phyloP scores from a whole-genome alignment of 2,329 filamentous ascomycete genomes.

The Stemphylium lycopersici region DNA sequence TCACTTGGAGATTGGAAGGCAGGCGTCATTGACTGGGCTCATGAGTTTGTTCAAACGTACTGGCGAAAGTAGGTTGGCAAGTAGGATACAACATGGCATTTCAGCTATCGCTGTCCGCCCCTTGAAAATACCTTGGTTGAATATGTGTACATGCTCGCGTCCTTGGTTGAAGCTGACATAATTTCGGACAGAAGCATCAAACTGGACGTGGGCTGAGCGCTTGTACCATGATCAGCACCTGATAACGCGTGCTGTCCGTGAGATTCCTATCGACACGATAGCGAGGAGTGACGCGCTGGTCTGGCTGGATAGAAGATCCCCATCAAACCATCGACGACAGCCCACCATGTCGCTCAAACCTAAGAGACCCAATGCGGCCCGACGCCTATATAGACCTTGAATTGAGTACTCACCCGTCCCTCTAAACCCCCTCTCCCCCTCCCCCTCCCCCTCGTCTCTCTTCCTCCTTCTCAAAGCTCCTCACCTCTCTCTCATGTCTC shows the following conservation, averaged over 20 bases:
- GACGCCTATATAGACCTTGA: conserved; percentile 1
- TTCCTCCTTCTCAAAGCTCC: conserved; percentile 20
- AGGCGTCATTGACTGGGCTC: conserved; percentile 91
- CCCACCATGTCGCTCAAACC: background rate
- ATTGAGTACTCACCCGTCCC: too few species aligned
- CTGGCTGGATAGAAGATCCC: too few species aligned
- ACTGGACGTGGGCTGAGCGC: too few species aligned
- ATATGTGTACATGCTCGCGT: too few species aligned
- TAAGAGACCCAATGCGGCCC: background rate
- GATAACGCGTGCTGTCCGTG: background rate
- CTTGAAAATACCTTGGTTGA: too few species aligned
- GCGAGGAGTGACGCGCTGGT: too few species aligned
- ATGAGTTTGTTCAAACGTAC: conserved; percentile 85
- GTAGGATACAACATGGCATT: background rate
- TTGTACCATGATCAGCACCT: background rate
- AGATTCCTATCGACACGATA: too few species aligned
- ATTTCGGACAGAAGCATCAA: too few species aligned
- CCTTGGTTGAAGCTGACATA: too few species aligned
- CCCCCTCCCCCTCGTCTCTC: too few species aligned
- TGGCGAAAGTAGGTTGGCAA: conserved; percentile 65
- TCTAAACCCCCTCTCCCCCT: conserved; percentile 5
- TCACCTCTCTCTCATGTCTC: conserved; percentile 40
- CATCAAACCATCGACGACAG: too few species aligned
- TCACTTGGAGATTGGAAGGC: conserved; percentile 82
- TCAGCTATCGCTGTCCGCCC: too few species aligned